phyloP scores from a whole-genome alignment of 2,329 filamentous ascomycete species.

The Xylariaceae sp. region DNA sequence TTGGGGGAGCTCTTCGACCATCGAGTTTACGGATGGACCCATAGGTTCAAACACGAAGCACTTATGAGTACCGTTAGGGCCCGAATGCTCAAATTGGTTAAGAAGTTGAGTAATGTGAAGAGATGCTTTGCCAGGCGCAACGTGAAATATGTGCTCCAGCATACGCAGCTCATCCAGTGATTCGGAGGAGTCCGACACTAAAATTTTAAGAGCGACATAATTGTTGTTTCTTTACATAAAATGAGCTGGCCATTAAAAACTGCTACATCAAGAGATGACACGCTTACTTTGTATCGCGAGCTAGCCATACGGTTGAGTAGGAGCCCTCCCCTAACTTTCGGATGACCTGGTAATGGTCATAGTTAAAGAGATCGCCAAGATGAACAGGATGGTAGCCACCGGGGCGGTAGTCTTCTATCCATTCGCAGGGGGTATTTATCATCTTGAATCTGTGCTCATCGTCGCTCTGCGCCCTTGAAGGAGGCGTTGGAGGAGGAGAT shows the following conservation, averaged over 20 bases:
- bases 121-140: slow-evolving; percentile 16
- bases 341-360: slow-evolving; percentile 27
- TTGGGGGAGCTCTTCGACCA: slow-evolving; percentile 32
- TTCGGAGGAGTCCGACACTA: slow-evolving; percentile 13
- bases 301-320: slow-evolving; percentile 29
- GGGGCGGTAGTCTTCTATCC: slow-evolving; percentile 24
- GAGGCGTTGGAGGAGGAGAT: no score
- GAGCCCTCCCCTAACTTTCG: slow-evolving; percentile 27
- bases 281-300: slow-evolving; percentile 26
- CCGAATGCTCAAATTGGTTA: slow-evolving; percentile 35
- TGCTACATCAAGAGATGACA: slow-evolving; percentile 3
- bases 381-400: slow-evolving; percentile 27
- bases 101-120: slow-evolving; percentile 33
- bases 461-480: slow-evolving; percentile 14
- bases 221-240: slow-evolving; percentile 16
- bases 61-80: slow-evolving; percentile 43
- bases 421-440: slow-evolving; percentile 27
- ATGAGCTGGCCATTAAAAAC: slow-evolving; percentile 6
- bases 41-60: slow-evolving; percentile 42
- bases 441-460: slow-evolving; percentile 23
- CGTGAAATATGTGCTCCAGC: slow-evolving; percentile 15
- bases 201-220: slow-evolving; percentile 28
- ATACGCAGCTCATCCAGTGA: slow-evolving; percentile 19
- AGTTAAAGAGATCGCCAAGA: slow-evolving; percentile 26
- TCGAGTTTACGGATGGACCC: slow-evolving; percentile 36